These are phyloP conservation scores for Stygiomarasmius scandens DNA, from an alignment of 1,284 basidiomycete genomes.

Conservation along the genomic window DNA sequence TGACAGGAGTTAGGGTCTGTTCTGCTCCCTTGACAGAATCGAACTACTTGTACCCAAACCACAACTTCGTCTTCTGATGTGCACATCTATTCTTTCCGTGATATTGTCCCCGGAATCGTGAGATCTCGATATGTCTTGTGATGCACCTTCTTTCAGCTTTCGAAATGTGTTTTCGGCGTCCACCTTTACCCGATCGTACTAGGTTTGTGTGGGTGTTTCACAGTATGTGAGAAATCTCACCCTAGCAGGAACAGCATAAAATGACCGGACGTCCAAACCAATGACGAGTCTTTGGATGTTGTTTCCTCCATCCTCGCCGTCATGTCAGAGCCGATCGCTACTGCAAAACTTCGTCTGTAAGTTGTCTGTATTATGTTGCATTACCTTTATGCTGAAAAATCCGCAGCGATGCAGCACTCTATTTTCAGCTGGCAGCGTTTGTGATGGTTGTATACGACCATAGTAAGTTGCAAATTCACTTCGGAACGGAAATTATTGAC, in stretches of 20 bases:
- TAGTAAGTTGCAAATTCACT: background rate
- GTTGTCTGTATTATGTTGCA: background rate
- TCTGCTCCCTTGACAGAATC: no score
- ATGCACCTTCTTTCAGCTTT: no score
- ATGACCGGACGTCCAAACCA: background rate
- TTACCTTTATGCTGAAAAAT: background rate
- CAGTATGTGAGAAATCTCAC: background rate
- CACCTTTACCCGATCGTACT: no score
- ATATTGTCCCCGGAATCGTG: no score
- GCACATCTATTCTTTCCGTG: no score
- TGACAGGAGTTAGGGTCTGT: no score
- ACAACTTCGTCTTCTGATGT: no score
- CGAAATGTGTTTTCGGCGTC: no score
- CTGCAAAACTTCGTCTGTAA: background rate
- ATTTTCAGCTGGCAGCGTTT: background rate
- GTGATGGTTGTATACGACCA: constrained; percentile 1
- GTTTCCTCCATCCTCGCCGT: background rate
- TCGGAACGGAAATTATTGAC: no score
- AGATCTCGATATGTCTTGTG: no score
- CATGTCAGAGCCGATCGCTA: background rate
- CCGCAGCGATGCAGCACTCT: background rate
- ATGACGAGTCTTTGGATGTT: background rate
- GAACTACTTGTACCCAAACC: no score
- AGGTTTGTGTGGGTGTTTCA: no score
- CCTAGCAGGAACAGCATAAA: background rate